These are phyloP conservation scores for Suillus cothurnatus DNA, from an alignment of 768 basidiomycete species.

Conservation along the genomic window DNA sequence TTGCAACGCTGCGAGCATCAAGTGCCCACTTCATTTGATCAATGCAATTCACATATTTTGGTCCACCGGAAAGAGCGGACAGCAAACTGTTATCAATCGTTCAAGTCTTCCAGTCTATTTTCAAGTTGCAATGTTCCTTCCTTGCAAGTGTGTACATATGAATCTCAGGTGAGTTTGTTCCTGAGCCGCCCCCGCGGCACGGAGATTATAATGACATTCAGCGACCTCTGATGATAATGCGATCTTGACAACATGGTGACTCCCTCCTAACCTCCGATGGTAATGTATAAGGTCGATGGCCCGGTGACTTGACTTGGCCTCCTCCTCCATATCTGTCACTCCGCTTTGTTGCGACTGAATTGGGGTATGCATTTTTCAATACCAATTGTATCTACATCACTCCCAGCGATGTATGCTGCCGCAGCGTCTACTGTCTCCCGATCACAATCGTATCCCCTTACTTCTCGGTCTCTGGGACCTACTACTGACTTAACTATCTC, in stretches of 20 bases:
- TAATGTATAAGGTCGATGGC: not conserved
- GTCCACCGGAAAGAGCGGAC: not conserved
- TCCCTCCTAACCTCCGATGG: not conserved
- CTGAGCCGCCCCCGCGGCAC: not conserved
- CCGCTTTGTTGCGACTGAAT: not conserved
- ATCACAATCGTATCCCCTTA: not conserved
- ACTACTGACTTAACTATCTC: not conserved
- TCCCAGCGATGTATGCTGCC: not conserved
- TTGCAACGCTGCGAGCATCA: not conserved
- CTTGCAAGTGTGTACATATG: not conserved
- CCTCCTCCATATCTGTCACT: not conserved
- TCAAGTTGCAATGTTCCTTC: not conserved
- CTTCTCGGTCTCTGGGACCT: not conserved
- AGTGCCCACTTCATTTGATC: not conserved
- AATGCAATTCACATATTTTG: not conserved
- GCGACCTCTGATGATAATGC: not conserved
- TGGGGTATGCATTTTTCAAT: not conserved
- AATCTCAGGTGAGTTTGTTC: not conserved
- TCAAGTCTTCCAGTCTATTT: not conserved
- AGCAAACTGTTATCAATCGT: not conserved
- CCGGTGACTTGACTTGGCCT: not conserved
- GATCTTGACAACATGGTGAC: not conserved
- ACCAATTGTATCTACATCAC: not conserved
- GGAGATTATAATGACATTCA: not conserved
- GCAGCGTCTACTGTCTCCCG: not conserved